Percentiles rank a stretch among this genome's conserved stretches.
These are phyloP conservation scores for Populus euphratica DNA, from an alignment of 345 rosid genomes.

Conservation along the genomic window DNA sequence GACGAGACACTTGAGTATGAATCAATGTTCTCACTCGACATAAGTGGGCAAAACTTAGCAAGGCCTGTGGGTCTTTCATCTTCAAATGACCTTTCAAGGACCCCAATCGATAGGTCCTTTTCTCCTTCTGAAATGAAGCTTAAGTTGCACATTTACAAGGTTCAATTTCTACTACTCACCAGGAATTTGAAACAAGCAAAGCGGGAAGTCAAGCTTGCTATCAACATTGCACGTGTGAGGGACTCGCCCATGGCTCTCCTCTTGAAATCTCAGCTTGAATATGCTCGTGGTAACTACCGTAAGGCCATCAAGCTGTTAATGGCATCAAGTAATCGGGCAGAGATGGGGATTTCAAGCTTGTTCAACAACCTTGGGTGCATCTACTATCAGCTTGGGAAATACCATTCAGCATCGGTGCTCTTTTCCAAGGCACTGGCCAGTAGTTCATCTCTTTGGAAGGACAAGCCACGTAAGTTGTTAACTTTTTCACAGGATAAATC, in stretches of 20 bases:
- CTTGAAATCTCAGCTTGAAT: slow-evolving; percentile 94
- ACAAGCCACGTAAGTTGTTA: slow-evolving; percentile 60
- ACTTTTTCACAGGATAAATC: slow-evolving; percentile 86
- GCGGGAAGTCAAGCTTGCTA: slow-evolving; percentile 95
- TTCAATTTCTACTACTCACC: slow-evolving; percentile 75
- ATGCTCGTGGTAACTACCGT: slow-evolving; percentile 87
- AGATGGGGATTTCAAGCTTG: slow-evolving; percentile 69
- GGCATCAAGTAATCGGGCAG: slow-evolving; percentile 69
- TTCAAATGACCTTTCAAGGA: slow-evolving; percentile 53
- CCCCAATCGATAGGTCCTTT: slow-evolving; percentile 49
- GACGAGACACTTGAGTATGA: slow-evolving; percentile 87
- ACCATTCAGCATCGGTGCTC: slow-evolving; percentile 57
- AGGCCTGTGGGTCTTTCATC: slow-evolving; percentile 55
- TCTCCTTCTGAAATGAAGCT: slow-evolving; percentile 75
- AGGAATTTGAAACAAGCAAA: slow-evolving; percentile 90
- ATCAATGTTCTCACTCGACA: slow-evolving; percentile 54
- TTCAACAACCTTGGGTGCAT: slow-evolving; percentile 93
- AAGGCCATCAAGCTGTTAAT: slow-evolving; percentile 90
- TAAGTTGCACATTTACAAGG: slow-evolving; percentile 92
- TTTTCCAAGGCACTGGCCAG: slow-evolving; percentile 72
- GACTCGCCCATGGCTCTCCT: slow-evolving; percentile 88
- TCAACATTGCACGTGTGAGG: slow-evolving; percentile 81
- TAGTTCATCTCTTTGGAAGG: slow-evolving; percentile 66
- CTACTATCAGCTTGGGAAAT: slow-evolving; percentile 69
- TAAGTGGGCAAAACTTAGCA: slow-evolving; percentile 59